Evolutionary conservation across 2,329 filamentous ascomycete genomes (phyloP), one percentile per base, ranked within the genome.

Genomic region (Epichloe gansuensis): DNA sequence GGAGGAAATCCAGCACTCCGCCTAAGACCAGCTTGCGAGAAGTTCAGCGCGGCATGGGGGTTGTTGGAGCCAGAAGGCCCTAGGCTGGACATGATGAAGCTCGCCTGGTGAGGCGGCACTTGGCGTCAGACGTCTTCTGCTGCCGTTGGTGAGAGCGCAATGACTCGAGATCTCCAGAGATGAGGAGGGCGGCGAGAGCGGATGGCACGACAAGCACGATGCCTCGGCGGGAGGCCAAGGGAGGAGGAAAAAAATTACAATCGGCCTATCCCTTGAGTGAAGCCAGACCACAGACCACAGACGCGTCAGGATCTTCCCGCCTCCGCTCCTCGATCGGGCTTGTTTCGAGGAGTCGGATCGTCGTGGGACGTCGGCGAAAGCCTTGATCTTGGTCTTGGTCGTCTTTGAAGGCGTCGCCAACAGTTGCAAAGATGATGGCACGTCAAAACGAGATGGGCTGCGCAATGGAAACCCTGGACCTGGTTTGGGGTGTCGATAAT

Each of bases 31-130:
- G 73, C 71, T 66, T 76, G 74, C 52, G 75, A 69, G 58, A 78
- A 80, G 60, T 69, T 69, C 59, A 81, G 70, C 65, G 75, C 75
- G 55, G 74, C 68, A 65, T 80, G 76, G 63, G 70, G 67, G 61
- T 77, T 79, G 54, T 77, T 79, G 54, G 75, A 68, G 62, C 73
- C 74, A 56, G 71, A 62, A 58, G 72, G 72, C 60, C 74, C 73
- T 64, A 76, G 66, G 65, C 69, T 69, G 64, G 74, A 75, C 74
- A 76, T 76, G 58, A 58, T 65, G 62, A 54, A 25, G 23, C 46
- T 48, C 38, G 47, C 34, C 52, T n/a, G 25, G 25, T 11, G 51
- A 46, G 39, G 48, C 39, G 48, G 37, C 43, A 48, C 34, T 37
- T 37, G 46, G 43, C n/a, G 37, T 47, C 42, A 17, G 41, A 31